Evolutionary conservation across 23 red algal genomes (phyloP), one percentile per base, ranked within the genome.

Genomic region (Agarophyton chilense): DNA sequence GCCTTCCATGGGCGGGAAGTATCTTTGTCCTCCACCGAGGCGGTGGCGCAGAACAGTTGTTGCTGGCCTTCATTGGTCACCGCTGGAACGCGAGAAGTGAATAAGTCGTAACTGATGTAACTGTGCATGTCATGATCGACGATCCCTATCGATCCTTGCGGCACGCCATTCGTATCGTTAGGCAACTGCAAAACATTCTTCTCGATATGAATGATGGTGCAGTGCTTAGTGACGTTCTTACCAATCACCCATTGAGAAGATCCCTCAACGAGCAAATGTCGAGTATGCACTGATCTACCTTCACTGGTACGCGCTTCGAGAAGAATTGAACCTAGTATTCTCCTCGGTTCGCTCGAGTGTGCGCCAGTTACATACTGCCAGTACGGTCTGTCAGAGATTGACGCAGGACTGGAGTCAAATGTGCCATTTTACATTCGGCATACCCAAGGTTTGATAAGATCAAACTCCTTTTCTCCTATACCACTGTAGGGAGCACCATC

Each of bases 61-160:
- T n/a, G n/a, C n/a, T n/a, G n/a, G n/a, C n/a, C n/a, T n/a, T n/a
- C n/a, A n/a, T n/a, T n/a, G n/a, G n/a, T n/a, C n/a, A n/a, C n/a
- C n/a, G n/a, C n/a, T n/a, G n/a, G n/a, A n/a, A n/a, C n/a, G 28
- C 9, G 8, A 26, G 26, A 18, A 13, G 40, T 16, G 50, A 79
- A 79, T 9, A 11, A 17, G 24, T 54, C 47, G 47, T 47, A 53
- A 17, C 21, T 21, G n/a, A 79, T 54, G 47, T 51, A 82, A 21
- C 51, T 82, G 78, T 82, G 78, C 55, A 82, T 1, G 54, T 82
- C 19, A 82, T 82, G 78, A 0, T 82, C 49, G 40, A 82, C 39
- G 18, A 82, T 13, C 35, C 50, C 28, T 24, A 82, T 32, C 6
- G 24, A 11, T 26, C 55, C 55, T 71, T 71, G 57, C 4, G 22